A percentile compares a stretch with the other conserved stretches of the same genome.
phyloP scores from a whole-genome alignment of 176 grass and related monocot genomes.

The Carex myosuroides region DNA sequence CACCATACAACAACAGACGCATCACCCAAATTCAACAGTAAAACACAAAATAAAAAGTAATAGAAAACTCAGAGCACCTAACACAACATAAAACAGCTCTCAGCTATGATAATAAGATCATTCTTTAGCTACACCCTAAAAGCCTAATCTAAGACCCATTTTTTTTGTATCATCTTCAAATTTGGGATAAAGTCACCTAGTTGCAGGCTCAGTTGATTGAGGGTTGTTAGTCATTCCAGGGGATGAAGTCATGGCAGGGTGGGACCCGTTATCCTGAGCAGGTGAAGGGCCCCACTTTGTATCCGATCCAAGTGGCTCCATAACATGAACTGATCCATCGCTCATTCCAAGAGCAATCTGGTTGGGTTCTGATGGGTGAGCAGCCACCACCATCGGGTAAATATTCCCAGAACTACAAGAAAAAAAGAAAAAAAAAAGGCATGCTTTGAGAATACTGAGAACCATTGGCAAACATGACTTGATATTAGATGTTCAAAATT shows the following conservation, averaged over 20 bases:
- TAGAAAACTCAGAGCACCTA: neutral
- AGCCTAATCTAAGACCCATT: slow-evolving; percentile 22
- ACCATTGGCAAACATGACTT: neutral
- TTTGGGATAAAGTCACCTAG: slow-evolving; percentile 37
- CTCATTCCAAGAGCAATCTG: slow-evolving; percentile 96
- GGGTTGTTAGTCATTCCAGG: slow-evolving; percentile 39
- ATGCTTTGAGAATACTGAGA: neutral
- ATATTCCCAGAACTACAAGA: slow-evolving; percentile 42
- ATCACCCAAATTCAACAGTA: slow-evolving; percentile 16
- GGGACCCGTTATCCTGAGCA: slow-evolving; percentile 69
- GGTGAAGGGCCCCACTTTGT: slow-evolving; percentile 73
- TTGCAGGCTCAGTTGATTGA: slow-evolving; percentile 59
- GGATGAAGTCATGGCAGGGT: slow-evolving; percentile 40
- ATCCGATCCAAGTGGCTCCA: slow-evolving; percentile 71
- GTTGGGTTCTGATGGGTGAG: slow-evolving; percentile 86
- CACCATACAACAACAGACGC: neutral
- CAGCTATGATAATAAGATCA: slow-evolving; percentile 14
- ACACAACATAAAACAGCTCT: slow-evolving; percentile 2
- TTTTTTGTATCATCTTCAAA: slow-evolving; percentile 4
- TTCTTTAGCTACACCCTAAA: slow-evolving; percentile 24
- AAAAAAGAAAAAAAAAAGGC: neutral
- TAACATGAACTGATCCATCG: slow-evolving; percentile 76
- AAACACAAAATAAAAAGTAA: neutral
- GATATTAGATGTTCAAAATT: neutral
- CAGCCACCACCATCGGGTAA: slow-evolving; percentile 74